phyloP scores from a whole-genome alignment of 208 protist genomes.

The Acanthamoeba healyi region DNA sequence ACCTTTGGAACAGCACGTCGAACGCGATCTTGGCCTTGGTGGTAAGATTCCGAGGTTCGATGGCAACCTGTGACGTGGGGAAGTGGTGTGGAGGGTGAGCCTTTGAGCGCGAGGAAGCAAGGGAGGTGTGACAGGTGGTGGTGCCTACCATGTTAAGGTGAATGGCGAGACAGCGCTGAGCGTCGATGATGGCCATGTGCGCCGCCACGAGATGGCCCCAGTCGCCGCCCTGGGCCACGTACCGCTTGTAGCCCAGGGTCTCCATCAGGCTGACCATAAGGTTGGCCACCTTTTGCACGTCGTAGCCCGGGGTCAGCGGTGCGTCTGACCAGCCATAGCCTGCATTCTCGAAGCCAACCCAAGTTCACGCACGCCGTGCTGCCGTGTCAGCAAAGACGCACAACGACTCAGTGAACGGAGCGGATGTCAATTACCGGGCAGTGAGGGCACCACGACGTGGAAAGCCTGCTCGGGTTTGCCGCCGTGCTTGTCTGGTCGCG shows the following conservation, averaged over 20 bases:
- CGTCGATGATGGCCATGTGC: conserved; percentile 64
- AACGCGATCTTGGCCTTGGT: background rate
- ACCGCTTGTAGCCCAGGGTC: conserved; percentile 48
- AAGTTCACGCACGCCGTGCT: background rate
- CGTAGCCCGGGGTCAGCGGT: background rate
- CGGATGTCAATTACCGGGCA: conserved; percentile 11
- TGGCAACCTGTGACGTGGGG: background rate
- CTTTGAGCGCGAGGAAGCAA: background rate
- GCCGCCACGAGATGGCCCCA: conserved; percentile 49
- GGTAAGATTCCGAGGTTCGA: background rate
- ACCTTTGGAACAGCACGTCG: conserved; percentile 47
- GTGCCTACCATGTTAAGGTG: conserved; percentile 71
- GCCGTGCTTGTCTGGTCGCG: background rate
- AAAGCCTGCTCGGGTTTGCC: conserved; percentile 35
- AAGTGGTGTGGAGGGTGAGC: too few species aligned
- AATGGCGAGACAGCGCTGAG: conserved; percentile 55
- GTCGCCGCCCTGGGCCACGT: conserved; percentile 60
- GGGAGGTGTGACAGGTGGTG: background rate
- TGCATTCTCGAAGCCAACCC: background rate
- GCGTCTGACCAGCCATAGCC: conserved; percentile 57
- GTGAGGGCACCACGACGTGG: conserved; percentile 52
- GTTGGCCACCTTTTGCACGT: conserved; percentile 31
- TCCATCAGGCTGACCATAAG: conserved; percentile 29
- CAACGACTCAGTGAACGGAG: too few species aligned
- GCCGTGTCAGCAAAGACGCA: too few species aligned